These are phyloP conservation scores for Zygosaccharomyces bisporus DNA, from an alignment of 805 yeast species.

Conservation along the genomic window DNA sequence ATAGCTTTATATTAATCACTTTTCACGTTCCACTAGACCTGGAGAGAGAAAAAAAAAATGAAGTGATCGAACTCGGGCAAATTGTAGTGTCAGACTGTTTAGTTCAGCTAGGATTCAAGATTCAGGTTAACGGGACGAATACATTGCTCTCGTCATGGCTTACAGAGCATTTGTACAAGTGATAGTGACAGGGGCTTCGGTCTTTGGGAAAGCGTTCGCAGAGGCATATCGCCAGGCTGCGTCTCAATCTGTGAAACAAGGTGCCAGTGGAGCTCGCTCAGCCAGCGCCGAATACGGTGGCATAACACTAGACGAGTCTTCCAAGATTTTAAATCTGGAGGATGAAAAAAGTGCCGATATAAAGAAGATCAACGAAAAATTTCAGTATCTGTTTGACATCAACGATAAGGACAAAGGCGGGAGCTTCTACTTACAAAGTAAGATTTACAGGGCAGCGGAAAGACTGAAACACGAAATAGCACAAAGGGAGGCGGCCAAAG, in stretches of 20 bases:
- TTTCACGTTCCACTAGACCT: not conserved
- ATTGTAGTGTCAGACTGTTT: no score
- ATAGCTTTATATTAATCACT: not conserved
- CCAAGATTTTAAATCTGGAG: constrained; percentile 83
- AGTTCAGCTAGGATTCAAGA: not conserved
- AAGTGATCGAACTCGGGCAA: not conserved
- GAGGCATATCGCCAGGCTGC: constrained; percentile 98
- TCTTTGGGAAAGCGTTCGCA: constrained; percentile 92
- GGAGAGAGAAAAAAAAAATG: not conserved
- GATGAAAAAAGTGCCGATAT: constrained; percentile 47
- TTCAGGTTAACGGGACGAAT: not conserved
- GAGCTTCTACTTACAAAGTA: constrained; percentile 87
- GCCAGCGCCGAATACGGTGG: constrained; percentile 56
- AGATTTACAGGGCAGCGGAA: constrained; percentile 92
- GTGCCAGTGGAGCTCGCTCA: constrained; percentile 45
- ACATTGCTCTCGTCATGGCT: constrained; percentile 49
- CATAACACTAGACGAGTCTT: constrained; percentile 81
- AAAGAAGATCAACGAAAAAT: constrained; percentile 64
- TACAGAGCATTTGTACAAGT: constrained; percentile 89
- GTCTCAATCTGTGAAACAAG: constrained; percentile 77
- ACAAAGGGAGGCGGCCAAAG: constrained; percentile 21
- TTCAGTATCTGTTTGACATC: constrained; percentile 77
- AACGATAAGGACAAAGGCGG: constrained; percentile 96
- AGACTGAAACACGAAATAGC: constrained; percentile 71
- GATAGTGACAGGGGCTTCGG: constrained; percentile 89